These are phyloP conservation scores for Camelina sativa DNA, from an alignment of 345 rosid genomes.

Conservation along the genomic window DNA sequence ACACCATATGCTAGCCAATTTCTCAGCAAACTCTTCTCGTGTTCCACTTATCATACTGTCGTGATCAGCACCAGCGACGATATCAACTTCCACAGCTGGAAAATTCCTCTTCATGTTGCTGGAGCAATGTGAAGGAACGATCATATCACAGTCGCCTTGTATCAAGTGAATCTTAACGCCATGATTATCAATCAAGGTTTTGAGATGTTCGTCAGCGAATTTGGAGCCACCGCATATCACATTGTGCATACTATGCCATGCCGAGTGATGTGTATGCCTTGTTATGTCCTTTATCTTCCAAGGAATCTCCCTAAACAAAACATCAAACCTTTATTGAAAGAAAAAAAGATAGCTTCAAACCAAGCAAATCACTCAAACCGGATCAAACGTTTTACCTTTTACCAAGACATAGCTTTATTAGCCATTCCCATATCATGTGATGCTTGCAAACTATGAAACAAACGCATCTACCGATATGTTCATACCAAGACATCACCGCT, in stretches of 20 bases:
- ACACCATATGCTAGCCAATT: slow-evolving; percentile 37
- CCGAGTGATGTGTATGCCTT: slow-evolving; percentile 87
- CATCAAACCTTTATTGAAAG: neutral
- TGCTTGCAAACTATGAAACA: slow-evolving; percentile 70
- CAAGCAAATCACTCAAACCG: neutral
- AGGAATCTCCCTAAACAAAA: slow-evolving; percentile 57
- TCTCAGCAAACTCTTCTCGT: slow-evolving; percentile 36
- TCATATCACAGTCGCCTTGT: slow-evolving; percentile 64
- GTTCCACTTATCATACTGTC: slow-evolving; percentile 40
- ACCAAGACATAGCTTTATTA: slow-evolving; percentile 55
- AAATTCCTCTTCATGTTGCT: slow-evolving; percentile 53
- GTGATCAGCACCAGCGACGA: slow-evolving; percentile 58
- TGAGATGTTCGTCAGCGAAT: slow-evolving; percentile 55
- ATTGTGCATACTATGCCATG: slow-evolving; percentile 91
- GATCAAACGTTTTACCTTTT: slow-evolving; percentile 53
- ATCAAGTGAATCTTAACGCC: slow-evolving; percentile 50
- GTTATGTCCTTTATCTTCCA: slow-evolving; percentile 58
- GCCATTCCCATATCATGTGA: slow-evolving; percentile 71
- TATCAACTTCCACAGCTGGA: slow-evolving; percentile 51
- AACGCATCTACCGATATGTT: slow-evolving; percentile 75
- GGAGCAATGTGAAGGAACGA: slow-evolving; percentile 63
- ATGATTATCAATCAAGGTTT: slow-evolving; percentile 40
- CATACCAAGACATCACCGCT: slow-evolving; percentile 90
- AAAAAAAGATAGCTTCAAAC: neutral
- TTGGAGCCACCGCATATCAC: slow-evolving; percentile 77